These are phyloP conservation scores for Fusarium haematococcum DNA, from an alignment of 2,329 filamentous ascomycete species.

Conservation along the genomic window DNA sequence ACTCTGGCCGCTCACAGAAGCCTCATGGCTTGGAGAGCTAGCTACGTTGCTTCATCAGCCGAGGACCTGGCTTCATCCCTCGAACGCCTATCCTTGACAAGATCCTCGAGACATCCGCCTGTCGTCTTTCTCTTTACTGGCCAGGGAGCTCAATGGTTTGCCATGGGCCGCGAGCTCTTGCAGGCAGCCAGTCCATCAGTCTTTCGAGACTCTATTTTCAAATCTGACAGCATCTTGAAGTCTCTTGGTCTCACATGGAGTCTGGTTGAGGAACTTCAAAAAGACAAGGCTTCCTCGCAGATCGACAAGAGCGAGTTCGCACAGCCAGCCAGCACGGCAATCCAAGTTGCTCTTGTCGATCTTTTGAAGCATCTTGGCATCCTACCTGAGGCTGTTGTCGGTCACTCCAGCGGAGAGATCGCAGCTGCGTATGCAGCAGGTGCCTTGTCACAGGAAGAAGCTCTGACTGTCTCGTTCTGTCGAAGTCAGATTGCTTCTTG, in stretches of 20 bases:
- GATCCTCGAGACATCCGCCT: background rate
- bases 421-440: slow-evolving; percentile 49
- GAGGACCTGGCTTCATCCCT: background rate
- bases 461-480: slow-evolving; percentile 47
- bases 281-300: background rate
- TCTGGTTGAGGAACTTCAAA: slow-evolving; percentile 9
- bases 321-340: slow-evolving; percentile 17
- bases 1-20: background rate
- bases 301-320: slow-evolving; percentile 9
- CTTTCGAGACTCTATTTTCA: background rate
- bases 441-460: slow-evolving; percentile 32
- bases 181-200: background rate
- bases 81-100: fast-evolving
- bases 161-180: slow-evolving; percentile 18
- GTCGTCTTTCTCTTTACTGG: slow-evolving; percentile 28
- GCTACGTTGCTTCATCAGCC: background rate
- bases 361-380: slow-evolving; percentile 38
- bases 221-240: background rate
- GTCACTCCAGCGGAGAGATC: slow-evolving; percentile 53
- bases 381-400: slow-evolving; percentile 43
- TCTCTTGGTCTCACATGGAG: slow-evolving; percentile 12
- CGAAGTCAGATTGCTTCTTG: slow-evolving; percentile 38
- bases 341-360: slow-evolving; percentile 27
- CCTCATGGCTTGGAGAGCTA: background rate
- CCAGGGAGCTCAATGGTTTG: slow-evolving; percentile 26